Evolutionary conservation across 2,329 filamentous ascomycete species (phyloP).

Genomic region (Cladosporium sp.): DNA sequence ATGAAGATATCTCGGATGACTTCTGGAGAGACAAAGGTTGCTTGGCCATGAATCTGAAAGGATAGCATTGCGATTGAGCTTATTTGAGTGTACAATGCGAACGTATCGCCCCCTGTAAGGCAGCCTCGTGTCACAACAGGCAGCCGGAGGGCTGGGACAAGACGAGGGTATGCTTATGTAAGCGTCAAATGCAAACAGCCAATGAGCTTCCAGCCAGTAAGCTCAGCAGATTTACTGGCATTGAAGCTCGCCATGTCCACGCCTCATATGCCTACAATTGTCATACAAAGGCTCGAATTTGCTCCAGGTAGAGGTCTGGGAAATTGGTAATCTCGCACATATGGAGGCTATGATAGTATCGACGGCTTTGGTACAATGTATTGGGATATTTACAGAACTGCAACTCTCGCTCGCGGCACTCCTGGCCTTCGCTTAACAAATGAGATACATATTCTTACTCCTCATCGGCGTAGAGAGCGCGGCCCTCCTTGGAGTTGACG

Average conservation of each 20-base stretch:
- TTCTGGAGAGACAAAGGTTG: too few relatives aligned
- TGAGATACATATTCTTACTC: slow-evolving; percentile 28
- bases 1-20: too few relatives aligned
- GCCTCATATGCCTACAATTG: too few relatives aligned
- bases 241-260: neutral
- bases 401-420: slow-evolving; percentile 6
- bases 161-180: neutral
- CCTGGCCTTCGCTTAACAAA: neutral
- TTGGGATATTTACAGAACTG: slow-evolving; percentile 9
- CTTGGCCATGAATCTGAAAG: too few relatives aligned
- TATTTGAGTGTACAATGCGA: too few relatives aligned
- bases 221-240: neutral
- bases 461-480: slow-evolving; percentile 48
- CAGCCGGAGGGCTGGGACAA: too few relatives aligned
- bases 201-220: neutral
- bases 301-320: too few relatives aligned
- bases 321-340: too few relatives aligned
- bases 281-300: too few relatives aligned
- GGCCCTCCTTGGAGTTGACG: slow-evolving; percentile 74
- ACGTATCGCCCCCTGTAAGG: too few relatives aligned
- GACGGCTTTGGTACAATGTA: slow-evolving; percentile 6
- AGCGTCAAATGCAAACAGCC: neutral
- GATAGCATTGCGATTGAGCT: too few relatives aligned
- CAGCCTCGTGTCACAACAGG: too few relatives aligned
- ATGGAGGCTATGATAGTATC: neutral